Conservation (phyloP, 2,329 filamentous ascomycete genomes). For the Diplodia intermedia region DNA sequence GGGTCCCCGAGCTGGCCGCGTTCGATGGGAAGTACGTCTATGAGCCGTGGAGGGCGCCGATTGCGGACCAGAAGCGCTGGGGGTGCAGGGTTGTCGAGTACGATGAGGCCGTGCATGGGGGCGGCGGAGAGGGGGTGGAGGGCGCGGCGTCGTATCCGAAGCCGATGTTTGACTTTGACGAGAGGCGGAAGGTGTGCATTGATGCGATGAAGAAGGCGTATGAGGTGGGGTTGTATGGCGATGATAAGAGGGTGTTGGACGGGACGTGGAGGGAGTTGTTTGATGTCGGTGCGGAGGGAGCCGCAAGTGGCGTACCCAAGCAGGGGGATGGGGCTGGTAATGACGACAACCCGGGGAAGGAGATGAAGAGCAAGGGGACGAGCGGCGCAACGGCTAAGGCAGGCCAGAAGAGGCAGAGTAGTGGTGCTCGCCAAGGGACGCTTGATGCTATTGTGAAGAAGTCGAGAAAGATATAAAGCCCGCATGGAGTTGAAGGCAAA, state of each 20-base stretch:
- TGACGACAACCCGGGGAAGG: neutral
- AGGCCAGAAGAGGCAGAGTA: slow-evolving; percentile 22
- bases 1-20: slow-evolving; percentile 69
- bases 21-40: slow-evolving; percentile 76
- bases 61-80: slow-evolving; percentile 72
- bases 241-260: slow-evolving; percentile 66
- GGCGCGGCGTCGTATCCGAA: slow-evolving; percentile 66
- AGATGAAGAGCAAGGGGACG: neutral
- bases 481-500: neutral
- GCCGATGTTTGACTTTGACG: slow-evolving; percentile 78
- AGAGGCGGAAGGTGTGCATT: slow-evolving; percentile 68
- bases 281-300: slow-evolving; percentile 54
- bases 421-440: slow-evolving; percentile 22
- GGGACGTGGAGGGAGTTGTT: slow-evolving; percentile 64
- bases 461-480: slow-evolving; percentile 21
- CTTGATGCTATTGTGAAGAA: slow-evolving; percentile 34
- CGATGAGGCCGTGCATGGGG: slow-evolving; percentile 40
- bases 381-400: neutral
- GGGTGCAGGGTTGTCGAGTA: slow-evolving; percentile 66
- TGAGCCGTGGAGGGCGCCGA: slow-evolving; percentile 77
- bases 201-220: slow-evolving; percentile 75
- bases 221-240: slow-evolving; percentile 67
- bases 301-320: slow-evolving; percentile 54
- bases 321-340: neutral
- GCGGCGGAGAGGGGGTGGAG: slow-evolving; percentile 23